Base-by-base conservation (phyloP, 495 filamentous ascomycete species). In the Thozetella sp. region DNA sequence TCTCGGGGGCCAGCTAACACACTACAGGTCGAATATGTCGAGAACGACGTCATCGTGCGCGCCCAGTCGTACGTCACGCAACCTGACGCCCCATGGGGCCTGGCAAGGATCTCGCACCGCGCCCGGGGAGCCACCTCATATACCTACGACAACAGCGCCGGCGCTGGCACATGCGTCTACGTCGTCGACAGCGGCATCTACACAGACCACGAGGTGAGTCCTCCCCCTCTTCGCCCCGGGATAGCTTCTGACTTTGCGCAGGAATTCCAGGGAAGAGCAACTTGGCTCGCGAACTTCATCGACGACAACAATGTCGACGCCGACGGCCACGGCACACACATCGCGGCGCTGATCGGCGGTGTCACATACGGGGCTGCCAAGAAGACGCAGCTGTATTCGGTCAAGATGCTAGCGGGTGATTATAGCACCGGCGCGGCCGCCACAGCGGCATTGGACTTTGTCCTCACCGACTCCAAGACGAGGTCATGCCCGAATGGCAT, bases 181-280 rank as follows among this genome's bases (percentile, higher is more conserved):
- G 75, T 89, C 52, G 77, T 89, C 53, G 87, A 84, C 63, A 82
- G 78, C 15, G 87, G 87, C 61, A 83, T 89, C 66, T 78, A 82
- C 57, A 76, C 72, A 25, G 48, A 63, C 3, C 86, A 89, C 68
- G 57, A 55, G n/a, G 62, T 79, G 72, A 3, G 72, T 62, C 43
- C 67, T 78, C 37, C 71, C 78, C 40, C 55, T 25, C n/a, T 40
- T 22, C 55, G 1, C 46, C 24, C 30, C 2, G 10, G 22, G 2
- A 25, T 2, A 15, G 20, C 65, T 48, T 70, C 70, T 9, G 56
- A 63, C 51, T 2, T 25, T 80, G 71, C 22, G 67, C 46, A 27
- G 10, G 45, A 51, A 30, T 37, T 30, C 22, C 1, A n/a, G 45
- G 27, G 25, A 2, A 20, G 52, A 64, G 61, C 56, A 66, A 63